These are phyloP conservation scores for Tolypocladium album DNA, from an alignment of 2,329 filamentous ascomycete species.

Conservation along the genomic window DNA sequence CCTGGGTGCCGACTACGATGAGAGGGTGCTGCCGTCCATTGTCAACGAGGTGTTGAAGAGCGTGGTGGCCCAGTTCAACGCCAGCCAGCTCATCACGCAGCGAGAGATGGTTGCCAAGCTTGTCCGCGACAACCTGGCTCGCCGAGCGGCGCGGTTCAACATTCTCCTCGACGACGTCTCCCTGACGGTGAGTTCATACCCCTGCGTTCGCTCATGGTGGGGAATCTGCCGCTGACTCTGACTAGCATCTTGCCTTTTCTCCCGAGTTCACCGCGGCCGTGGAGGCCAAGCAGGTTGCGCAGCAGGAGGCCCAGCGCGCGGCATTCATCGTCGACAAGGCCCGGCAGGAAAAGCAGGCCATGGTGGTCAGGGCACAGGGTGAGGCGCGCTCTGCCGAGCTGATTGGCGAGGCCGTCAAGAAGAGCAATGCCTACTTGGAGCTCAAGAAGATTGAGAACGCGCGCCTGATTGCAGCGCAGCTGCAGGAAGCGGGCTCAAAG, in stretches of 20 bases:
- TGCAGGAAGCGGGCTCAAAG: constrained; percentile 76
- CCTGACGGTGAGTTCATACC: constrained; percentile 57
- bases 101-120: constrained; percentile 90
- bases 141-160: constrained; percentile 90
- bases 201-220: background rate
- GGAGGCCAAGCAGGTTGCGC: constrained; percentile 64
- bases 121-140: constrained; percentile 85
- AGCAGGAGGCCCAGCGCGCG: constrained; percentile 92
- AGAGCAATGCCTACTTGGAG: constrained; percentile 93
- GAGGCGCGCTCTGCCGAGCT: constrained; percentile 96
- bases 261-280: constrained; percentile 65
- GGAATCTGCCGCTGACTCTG: background rate
- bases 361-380: constrained; percentile 96
- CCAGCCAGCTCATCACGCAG: constrained; percentile 95
- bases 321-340: constrained; percentile 99
- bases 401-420: constrained; percentile 99
- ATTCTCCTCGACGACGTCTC: constrained; percentile 97
- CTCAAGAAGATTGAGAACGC: constrained; percentile 98
- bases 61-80: constrained; percentile 98
- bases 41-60: constrained; percentile 99
- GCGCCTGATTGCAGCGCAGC: constrained; percentile 70
- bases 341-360: constrained; percentile 97
- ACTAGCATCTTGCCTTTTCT: constrained; percentile 59
- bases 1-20: constrained; percentile 90
- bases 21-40: constrained; percentile 91